Conservation (phyloP, 208 protist species). For the Trypanosoma theileri region DNA sequence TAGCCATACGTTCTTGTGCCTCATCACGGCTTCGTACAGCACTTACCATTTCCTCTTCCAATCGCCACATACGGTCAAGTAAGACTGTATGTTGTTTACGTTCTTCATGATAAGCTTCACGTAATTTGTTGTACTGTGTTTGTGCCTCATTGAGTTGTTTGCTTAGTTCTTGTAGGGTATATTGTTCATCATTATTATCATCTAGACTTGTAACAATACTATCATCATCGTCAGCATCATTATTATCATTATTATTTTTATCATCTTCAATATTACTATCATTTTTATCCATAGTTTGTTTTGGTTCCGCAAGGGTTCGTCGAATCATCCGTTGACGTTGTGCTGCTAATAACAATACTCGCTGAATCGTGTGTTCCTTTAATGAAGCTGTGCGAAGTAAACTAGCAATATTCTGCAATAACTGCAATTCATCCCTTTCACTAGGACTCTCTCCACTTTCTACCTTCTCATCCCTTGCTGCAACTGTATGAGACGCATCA, state of each 20-base stretch:
- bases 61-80: conserved; percentile 69
- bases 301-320: background rate
- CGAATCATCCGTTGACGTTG: conserved; percentile 24
- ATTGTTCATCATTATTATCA: conserved; percentile 27
- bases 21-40: conserved; percentile 29
- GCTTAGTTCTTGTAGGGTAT: conserved; percentile 26
- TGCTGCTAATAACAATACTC: conserved; percentile 46
- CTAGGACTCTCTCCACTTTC: background rate
- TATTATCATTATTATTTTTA: background rate
- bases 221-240: conserved; percentile 20
- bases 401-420: conserved; percentile 42
- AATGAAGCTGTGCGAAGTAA: conserved; percentile 55
- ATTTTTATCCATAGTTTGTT: background rate
- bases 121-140: conserved; percentile 35
- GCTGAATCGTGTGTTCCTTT: conserved; percentile 58
- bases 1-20: conserved; percentile 29
- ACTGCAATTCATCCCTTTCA: conserved; percentile 12
- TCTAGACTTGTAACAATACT: conserved; percentile 5
- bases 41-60: conserved; percentile 57
- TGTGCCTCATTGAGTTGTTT: conserved; percentile 47
- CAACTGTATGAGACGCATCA: background rate
- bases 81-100: conserved; percentile 49
- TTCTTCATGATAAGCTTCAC: conserved; percentile 57
- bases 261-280: background rate
- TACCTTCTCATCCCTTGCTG: background rate